phyloP scores from a whole-genome alignment of 495 filamentous ascomycete genomes.

The Neurospora tetrasperma region DNA sequence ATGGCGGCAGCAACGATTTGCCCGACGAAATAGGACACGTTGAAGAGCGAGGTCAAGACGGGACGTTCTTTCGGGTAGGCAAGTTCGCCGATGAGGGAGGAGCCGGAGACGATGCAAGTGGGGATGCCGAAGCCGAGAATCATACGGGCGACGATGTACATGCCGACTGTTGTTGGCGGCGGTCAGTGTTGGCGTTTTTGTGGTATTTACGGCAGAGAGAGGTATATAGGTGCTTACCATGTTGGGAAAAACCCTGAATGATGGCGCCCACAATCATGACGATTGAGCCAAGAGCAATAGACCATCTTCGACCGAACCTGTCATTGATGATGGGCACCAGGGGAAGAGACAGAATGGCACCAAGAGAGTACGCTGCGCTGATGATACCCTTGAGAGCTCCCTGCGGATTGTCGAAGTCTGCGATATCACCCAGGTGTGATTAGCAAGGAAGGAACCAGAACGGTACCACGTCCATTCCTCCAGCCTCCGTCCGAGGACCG shows the following conservation, averaged over 20 bases:
- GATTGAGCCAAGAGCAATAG: slow-evolving; percentile 47
- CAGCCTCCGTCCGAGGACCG: neutral
- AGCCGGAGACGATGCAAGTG: slow-evolving; percentile 54
- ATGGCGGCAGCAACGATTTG: slow-evolving; percentile 53
- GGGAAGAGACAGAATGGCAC: slow-evolving; percentile 47
- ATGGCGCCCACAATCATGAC: slow-evolving; percentile 51
- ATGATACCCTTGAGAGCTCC: slow-evolving; percentile 35
- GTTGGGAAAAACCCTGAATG: slow-evolving; percentile 32
- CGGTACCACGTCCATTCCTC: neutral
- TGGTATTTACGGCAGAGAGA: no score
- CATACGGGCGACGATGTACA: slow-evolving; percentile 57
- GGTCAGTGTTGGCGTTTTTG: neutral
- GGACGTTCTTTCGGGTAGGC: slow-evolving; percentile 56
- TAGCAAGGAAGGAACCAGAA: neutral
- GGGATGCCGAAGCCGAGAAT: slow-evolving; percentile 56
- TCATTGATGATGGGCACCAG: slow-evolving; percentile 49
- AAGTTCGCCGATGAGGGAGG: slow-evolving; percentile 55
- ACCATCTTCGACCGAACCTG: slow-evolving; percentile 47
- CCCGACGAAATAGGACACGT: slow-evolving; percentile 54
- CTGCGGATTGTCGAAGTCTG: slow-evolving; percentile 30
- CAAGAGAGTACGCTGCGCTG: slow-evolving; percentile 41
- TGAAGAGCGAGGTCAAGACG: slow-evolving; percentile 58
- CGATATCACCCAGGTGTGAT: neutral
- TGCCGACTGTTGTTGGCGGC: slow-evolving; percentile 26
- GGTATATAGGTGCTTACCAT: slow-evolving; percentile 18